Evolutionary conservation across 768 basidiomycete species (phyloP).

Genomic region (Lentinula raphanica): DNA sequence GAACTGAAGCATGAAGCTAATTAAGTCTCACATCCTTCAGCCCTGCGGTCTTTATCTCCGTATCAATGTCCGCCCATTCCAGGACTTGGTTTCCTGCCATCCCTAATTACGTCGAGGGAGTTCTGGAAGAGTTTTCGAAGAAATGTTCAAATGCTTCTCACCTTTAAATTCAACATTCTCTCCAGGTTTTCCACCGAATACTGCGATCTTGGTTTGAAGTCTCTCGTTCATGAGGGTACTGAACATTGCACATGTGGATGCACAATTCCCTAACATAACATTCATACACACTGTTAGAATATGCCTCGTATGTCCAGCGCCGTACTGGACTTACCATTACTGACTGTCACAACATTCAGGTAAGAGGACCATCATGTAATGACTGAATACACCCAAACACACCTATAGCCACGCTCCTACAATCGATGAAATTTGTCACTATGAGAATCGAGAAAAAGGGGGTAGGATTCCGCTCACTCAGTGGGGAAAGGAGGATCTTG

Average conservation of each 20-base stretch:
- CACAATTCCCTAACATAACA: slow-evolving; percentile 33
- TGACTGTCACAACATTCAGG: background rate
- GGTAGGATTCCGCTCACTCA: slow-evolving; percentile 21
- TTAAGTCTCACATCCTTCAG: slow-evolving; percentile 43
- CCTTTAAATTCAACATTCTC: slow-evolving; percentile 48
- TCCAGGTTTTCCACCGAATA: slow-evolving; percentile 55
- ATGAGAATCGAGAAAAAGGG: background rate
- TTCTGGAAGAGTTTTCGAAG: background rate
- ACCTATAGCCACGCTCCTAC: slow-evolving; percentile 43
- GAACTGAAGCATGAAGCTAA: slow-evolving; percentile 13
- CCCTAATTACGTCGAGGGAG: slow-evolving; percentile 17
- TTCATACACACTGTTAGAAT: background rate
- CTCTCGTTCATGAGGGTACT: slow-evolving; percentile 56
- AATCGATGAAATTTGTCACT: background rate
- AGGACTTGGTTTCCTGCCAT: slow-evolving; percentile 64
- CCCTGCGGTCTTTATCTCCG: slow-evolving; percentile 55
- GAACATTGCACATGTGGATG: slow-evolving; percentile 62
- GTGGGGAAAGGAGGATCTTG: slow-evolving; percentile 41
- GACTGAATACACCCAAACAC: slow-evolving; percentile 7
- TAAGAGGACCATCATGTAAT: background rate
- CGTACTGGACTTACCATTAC: background rate
- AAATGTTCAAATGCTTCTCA: slow-evolving; percentile 7
- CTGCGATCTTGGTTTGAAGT: slow-evolving; percentile 45
- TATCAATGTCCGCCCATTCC: slow-evolving; percentile 56
- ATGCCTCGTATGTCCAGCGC: background rate